Percentiles rank a stretch among this genome's conserved stretches.
Evolutionary conservation across 768 basidiomycete species (phyloP).

Genomic region (Lactarius vividus): DNA sequence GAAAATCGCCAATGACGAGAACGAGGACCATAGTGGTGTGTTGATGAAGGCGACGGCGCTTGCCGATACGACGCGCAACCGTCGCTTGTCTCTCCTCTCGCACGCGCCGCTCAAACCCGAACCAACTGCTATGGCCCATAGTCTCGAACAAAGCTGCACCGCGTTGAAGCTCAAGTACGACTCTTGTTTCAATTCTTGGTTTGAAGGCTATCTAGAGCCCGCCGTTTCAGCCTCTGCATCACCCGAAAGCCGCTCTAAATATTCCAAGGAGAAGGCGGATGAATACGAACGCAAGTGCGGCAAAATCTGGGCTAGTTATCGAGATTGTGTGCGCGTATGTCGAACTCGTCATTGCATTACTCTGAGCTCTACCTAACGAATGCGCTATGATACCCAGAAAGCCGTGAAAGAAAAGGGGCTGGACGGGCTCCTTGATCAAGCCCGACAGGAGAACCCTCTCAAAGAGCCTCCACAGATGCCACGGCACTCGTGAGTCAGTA

Average conservation of each 20-base stretch:
- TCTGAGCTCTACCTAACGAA: not conserved
- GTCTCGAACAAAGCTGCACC: constrained; percentile 82
- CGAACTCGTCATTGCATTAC: not conserved
- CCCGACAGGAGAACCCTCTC: constrained; percentile 45
- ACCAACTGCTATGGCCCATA: constrained; percentile 59
- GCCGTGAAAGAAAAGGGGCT: constrained; percentile 79
- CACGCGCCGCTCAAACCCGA: not conserved
- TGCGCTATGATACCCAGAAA: constrained; percentile 44
- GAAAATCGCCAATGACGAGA: constrained; percentile 94
- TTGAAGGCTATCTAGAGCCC: constrained; percentile 93
- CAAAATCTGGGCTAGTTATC: constrained; percentile 76
- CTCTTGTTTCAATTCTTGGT: constrained; percentile 96
- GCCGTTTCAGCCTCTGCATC: constrained; percentile 44
- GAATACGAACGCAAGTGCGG: constrained; percentile 89
- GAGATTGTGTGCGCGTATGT: constrained; percentile 77
- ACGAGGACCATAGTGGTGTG: constrained; percentile 75
- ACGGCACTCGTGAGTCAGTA: constrained; percentile 17
- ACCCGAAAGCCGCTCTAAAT: constrained; percentile 50
- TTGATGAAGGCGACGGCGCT: not conserved
- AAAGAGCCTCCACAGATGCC: constrained; percentile 53
- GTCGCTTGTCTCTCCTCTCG: constrained; percentile 4
- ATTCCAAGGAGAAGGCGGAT: constrained; percentile 75
- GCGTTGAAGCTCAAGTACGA: constrained; percentile 88
- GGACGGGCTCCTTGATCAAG: constrained; percentile 72
- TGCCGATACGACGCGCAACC: not conserved